Base-by-base conservation (phyloP, 805 yeast species). In the Hyphopichia homilentoma region DNA sequence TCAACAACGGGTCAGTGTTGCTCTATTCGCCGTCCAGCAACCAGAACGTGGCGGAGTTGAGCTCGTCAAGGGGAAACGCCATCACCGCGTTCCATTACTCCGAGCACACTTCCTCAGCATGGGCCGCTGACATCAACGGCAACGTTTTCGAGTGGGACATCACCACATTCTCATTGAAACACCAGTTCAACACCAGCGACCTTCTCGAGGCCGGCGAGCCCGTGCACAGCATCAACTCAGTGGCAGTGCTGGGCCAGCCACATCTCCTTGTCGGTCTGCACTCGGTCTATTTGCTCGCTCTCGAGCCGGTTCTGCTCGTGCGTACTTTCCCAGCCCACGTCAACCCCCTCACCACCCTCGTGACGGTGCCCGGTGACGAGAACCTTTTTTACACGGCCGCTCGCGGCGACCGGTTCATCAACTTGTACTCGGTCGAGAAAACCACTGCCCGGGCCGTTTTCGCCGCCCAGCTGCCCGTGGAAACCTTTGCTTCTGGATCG, bases 371-470 rank as follows among this genome's bases (percentile, higher is more conserved):
- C 13, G 39, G 48, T 6, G 50, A 55, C 21, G 54, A 58, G 6
- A 71, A 72, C 29, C 62, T 60, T 28, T 77, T 87, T 45, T 55
- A 84, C 26, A 80, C 93, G 1, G 73, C 82, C 32, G 94, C 96
- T 2, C 65, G 65, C 21, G 81, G 80, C 39, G 97, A 89, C 55
- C 73, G 97, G 44, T 87, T 85, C 54, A 70, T 88, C 43, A 86
- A 86, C 52, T 63, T 84, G 22, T 80, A 82, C 50, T 72, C 81
- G 7, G 34, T 77, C 2, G 58, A 65, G 20, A 57, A 62, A 29
- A 50, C 59, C 18, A 50, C 75, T 3, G 65, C 80, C 2, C 58
- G 61, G 16, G 57, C 68, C 6, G 84, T 88, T 3, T 72, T 86
- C 35, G 88, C 84, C 11, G 69, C 89, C 3, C 83, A 81, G 40